These are phyloP conservation scores for Trichoderma sp. DNA, from an alignment of 2,329 filamentous ascomycete genomes.

Conservation along the genomic window DNA sequence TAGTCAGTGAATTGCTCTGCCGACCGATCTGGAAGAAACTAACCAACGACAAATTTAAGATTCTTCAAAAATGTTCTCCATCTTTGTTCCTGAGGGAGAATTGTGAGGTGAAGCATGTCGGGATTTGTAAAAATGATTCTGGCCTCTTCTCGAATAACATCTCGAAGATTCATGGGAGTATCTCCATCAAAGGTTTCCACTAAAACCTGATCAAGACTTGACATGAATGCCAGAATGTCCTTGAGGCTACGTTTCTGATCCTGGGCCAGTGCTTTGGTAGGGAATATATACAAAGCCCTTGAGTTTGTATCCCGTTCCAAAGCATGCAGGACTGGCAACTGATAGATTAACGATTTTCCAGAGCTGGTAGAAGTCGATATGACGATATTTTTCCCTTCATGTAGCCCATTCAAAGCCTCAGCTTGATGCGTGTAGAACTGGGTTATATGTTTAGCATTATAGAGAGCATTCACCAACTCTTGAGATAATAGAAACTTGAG, in stretches of 20 bases:
- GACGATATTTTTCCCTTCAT: constrained; percentile 82
- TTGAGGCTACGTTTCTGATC: constrained; percentile 89
- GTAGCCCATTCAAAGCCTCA: constrained; percentile 86
- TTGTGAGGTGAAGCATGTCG: constrained; percentile 95
- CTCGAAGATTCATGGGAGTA: constrained; percentile 78
- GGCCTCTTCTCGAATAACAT: constrained; percentile 80
- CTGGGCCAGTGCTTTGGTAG: constrained; percentile 93
- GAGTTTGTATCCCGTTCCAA: constrained; percentile 76
- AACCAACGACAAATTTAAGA: constrained; percentile 79
- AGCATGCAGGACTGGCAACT: constrained; percentile 85
- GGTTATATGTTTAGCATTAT: constrained; percentile 85
- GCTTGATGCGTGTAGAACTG: constrained; percentile 89
- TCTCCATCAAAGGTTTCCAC: constrained; percentile 97
- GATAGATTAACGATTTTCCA: constrained; percentile 97
- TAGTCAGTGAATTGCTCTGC: background rate
- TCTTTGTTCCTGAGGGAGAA: constrained; percentile 84
- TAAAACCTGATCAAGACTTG: constrained; percentile 69
- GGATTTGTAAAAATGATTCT: constrained; percentile 97
- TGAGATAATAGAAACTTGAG: constrained; percentile 87
- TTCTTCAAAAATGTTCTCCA: constrained; percentile 91
- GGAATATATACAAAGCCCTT: constrained; percentile 96
- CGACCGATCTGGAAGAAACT: constrained; percentile 24
- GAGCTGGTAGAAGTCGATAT: constrained; percentile 95
- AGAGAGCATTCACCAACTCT: constrained; percentile 90
- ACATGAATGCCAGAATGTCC: constrained; percentile 80